phyloP scores from a whole-genome alignment of 805 yeast genomes.

The Sugiyamaella valdiviana region DNA sequence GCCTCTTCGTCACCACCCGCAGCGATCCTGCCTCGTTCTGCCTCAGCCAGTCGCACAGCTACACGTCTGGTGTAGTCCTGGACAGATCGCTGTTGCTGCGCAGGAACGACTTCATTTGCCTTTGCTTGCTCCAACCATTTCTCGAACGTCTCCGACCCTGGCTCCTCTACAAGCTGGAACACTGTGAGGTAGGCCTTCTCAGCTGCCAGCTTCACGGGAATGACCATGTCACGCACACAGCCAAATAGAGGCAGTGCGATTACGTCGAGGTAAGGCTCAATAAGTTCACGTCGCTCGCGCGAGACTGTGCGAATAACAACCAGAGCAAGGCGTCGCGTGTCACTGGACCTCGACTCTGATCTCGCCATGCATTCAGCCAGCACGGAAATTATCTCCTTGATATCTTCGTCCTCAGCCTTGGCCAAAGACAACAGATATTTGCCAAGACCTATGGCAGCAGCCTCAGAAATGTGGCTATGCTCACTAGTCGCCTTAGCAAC shows the following conservation, averaged over 20 bases:
- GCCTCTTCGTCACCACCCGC: slow-evolving; percentile 90
- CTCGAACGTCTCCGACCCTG: slow-evolving; percentile 44
- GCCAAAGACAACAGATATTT: slow-evolving; percentile 58
- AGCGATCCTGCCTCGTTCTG: slow-evolving; percentile 79
- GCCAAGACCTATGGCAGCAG: slow-evolving; percentile 74
- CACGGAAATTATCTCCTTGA: slow-evolving; percentile 27
- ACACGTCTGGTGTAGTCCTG: slow-evolving; percentile 88
- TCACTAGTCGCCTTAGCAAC: slow-evolving; percentile 39
- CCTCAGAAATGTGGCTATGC: slow-evolving; percentile 57
- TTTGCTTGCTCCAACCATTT: slow-evolving; percentile 50
- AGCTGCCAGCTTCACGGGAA: slow-evolving; percentile 90
- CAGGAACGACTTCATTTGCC: slow-evolving; percentile 27
- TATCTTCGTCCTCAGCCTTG: slow-evolving; percentile 27
- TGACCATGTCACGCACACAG: slow-evolving; percentile 78
- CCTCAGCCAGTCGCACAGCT: slow-evolving; percentile 75
- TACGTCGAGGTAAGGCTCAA: slow-evolving; percentile 47
- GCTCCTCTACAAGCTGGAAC: slow-evolving; percentile 66
- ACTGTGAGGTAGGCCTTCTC: slow-evolving; percentile 79
- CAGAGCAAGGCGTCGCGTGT: slow-evolving; percentile 72
- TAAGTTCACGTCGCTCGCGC: slow-evolving; percentile 47
- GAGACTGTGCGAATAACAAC: slow-evolving; percentile 72
- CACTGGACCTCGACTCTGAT: slow-evolving; percentile 59
- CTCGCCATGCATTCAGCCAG: slow-evolving; percentile 44
- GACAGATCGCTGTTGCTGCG: slow-evolving; percentile 52
- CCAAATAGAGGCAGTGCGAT: slow-evolving; percentile 58